phyloP scores from a whole-genome alignment of 805 yeast genomes.

The Wickerhamiella nectarea region DNA sequence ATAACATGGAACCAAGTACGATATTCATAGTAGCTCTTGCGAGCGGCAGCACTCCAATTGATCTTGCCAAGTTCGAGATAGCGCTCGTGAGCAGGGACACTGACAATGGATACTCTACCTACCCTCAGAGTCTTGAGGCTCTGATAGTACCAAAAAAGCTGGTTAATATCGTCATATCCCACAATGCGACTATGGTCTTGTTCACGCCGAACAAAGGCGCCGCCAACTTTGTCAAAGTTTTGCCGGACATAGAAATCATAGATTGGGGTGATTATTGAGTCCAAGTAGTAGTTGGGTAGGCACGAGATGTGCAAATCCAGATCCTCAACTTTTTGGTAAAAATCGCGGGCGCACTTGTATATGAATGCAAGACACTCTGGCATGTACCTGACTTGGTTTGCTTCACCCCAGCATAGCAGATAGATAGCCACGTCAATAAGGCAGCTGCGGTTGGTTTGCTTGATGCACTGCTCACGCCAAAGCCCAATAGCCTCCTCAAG shows the following conservation, averaged over 20 bases:
- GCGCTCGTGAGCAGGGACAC: constrained; percentile 41
- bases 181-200: constrained; percentile 55
- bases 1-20: constrained; percentile 67
- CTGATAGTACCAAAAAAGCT: constrained; percentile 67
- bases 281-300: constrained; percentile 27
- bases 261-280: constrained; percentile 61
- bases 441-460: constrained; percentile 39
- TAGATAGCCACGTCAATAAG: constrained; percentile 54
- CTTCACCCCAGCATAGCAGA: constrained; percentile 79
- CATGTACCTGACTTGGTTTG: constrained; percentile 71
- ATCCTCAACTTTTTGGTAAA: constrained; percentile 34
- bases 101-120: constrained; percentile 35
- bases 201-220: constrained; percentile 35
- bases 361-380: constrained; percentile 82
- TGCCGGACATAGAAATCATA: constrained; percentile 45
- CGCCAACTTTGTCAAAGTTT: constrained; percentile 34
- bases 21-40: constrained; percentile 60
- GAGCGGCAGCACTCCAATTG: constrained; percentile 53
- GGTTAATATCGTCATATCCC: constrained; percentile 87
- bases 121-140: constrained; percentile 48
- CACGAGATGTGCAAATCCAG: constrained; percentile 22
- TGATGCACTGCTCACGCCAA: constrained; percentile 37
- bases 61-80: constrained; percentile 41
- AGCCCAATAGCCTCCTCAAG: constrained; percentile 39
- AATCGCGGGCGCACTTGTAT: constrained; percentile 66